Percentiles rank a stretch among this genome's conserved stretches.
These are phyloP conservation scores for Ramaria rubella DNA, from an alignment of 768 basidiomycete genomes.

Conservation along the genomic window DNA sequence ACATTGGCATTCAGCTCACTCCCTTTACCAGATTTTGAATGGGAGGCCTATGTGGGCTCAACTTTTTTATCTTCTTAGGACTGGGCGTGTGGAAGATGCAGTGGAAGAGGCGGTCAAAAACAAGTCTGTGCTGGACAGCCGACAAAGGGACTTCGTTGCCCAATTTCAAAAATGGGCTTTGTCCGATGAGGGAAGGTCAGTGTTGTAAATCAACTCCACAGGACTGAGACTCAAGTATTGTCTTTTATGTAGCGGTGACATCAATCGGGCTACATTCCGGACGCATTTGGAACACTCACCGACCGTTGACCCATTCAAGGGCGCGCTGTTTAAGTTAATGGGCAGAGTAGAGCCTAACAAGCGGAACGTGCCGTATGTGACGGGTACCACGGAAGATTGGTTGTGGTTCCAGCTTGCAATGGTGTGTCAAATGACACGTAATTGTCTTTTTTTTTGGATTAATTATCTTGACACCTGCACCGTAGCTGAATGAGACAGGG, in stretches of 20 bases:
- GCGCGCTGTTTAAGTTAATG: conserved; percentile 92
- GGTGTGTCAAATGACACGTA: conserved; percentile 39
- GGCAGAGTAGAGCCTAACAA: conserved; percentile 82
- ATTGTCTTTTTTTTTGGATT: neutral
- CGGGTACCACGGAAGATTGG: conserved; percentile 95
- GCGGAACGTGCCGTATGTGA: conserved; percentile 76
- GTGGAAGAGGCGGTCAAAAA: conserved; percentile 65
- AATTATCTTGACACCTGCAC: neutral
- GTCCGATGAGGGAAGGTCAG: conserved; percentile 69
- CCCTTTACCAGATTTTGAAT: conserved; percentile 57
- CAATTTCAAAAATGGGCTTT: conserved; percentile 82
- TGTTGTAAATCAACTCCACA: conserved; percentile 1
- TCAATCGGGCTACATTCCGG: conserved; percentile 16
- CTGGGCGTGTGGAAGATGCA: conserved; percentile 77
- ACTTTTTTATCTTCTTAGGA: conserved; percentile 85
- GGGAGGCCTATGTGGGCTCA: conserved; percentile 91
- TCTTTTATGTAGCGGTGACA: conserved; percentile 17
- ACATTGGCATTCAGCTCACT: neutral
- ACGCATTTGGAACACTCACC: conserved; percentile 84
- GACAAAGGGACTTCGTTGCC: conserved; percentile 76
- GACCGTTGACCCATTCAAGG: conserved; percentile 90
- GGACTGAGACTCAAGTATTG: neutral
- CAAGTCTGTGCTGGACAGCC: conserved; percentile 64
- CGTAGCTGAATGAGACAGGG: conserved; percentile 56
- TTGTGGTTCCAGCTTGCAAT: conserved; percentile 94